phyloP scores from a whole-genome alignment of 1,284 basidiomycete genomes.

The Flammula alnicola region DNA sequence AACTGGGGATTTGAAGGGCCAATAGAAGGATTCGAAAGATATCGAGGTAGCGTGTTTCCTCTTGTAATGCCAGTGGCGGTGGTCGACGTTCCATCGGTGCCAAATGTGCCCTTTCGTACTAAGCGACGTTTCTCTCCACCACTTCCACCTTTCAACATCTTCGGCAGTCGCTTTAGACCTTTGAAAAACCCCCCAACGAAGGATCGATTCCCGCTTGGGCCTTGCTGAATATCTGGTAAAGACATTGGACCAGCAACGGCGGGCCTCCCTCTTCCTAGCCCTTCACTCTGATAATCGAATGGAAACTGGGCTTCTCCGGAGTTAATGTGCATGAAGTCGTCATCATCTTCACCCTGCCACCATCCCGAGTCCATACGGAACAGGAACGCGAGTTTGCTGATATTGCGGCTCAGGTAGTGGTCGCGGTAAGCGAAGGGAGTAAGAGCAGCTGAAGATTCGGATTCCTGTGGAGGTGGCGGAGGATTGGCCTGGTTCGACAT shows the following conservation, averaged over 20 bases:
- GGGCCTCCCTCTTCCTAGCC: conserved; percentile 20
- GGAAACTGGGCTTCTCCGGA: conserved; percentile 25
- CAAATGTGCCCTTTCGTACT: conserved; percentile 33
- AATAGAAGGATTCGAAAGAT: conserved; percentile 42
- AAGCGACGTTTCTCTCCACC: conserved; percentile 30
- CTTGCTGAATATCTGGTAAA: conserved; percentile 2
- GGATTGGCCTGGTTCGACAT: conserved; percentile 32
- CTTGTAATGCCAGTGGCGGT: conserved; percentile 35
- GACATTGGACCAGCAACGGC: conserved; percentile 8
- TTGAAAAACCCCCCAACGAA: conserved; percentile 46
- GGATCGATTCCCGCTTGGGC: conserved; percentile 21
- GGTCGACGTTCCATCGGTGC: conserved; percentile 34
- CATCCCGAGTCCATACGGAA: conserved; percentile 16
- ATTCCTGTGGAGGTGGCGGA: conserved; percentile 31
- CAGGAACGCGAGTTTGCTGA: conserved; percentile 20
- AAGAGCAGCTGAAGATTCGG: conserved; percentile 27
- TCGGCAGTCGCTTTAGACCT: conserved; percentile 40
- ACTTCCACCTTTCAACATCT: conserved; percentile 33
- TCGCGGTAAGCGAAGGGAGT: conserved; percentile 33
- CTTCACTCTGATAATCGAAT: conserved; percentile 28
- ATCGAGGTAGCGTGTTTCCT: conserved; percentile 42
- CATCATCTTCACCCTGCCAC: conserved; percentile 29
- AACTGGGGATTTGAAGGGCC: conserved; percentile 35
- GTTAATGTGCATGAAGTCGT: conserved; percentile 31
- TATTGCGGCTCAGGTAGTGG: conserved; percentile 33